These are phyloP conservation scores for Gracilaria domingensis DNA, from an alignment of 23 red algal species.

Conservation along the genomic window DNA sequence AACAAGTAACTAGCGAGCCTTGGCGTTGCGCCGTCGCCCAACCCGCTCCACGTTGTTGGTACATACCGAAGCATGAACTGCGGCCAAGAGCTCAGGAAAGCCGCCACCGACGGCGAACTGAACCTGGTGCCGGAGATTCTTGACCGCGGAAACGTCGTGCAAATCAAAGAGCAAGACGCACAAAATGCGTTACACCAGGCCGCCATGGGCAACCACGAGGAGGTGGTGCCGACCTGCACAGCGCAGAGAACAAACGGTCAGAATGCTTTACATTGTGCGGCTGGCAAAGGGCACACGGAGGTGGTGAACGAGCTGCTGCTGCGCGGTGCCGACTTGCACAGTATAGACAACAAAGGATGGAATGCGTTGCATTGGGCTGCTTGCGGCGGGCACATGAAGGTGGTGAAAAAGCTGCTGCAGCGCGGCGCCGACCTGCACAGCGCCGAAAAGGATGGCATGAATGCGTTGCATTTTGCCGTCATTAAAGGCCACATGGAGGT, in stretches of 20 bases:
- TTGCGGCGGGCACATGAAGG: background rate
- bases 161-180: background rate
- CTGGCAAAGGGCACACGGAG: background rate
- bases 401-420: slow-evolving; percentile 1
- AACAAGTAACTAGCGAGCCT: no score
- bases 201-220: no score
- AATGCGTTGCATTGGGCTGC: background rate
- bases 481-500: background rate
- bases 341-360: background rate
- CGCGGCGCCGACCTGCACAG: background rate
- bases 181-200: background rate
- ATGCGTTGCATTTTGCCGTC: slow-evolving; percentile 2
- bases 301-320: background rate
- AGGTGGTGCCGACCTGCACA: no score
- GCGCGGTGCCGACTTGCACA: background rate
- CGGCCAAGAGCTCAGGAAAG: no score
- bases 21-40: no score
- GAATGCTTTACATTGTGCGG: background rate
- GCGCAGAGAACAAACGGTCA: no score
- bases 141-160: no score
- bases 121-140: no score
- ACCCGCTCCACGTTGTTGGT: no score
- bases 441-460: background rate
- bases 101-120: no score
- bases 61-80: no score